Conservation (phyloP, 2,329 filamentous ascomycete species). For the Phaeomoniella chlamydospora region DNA sequence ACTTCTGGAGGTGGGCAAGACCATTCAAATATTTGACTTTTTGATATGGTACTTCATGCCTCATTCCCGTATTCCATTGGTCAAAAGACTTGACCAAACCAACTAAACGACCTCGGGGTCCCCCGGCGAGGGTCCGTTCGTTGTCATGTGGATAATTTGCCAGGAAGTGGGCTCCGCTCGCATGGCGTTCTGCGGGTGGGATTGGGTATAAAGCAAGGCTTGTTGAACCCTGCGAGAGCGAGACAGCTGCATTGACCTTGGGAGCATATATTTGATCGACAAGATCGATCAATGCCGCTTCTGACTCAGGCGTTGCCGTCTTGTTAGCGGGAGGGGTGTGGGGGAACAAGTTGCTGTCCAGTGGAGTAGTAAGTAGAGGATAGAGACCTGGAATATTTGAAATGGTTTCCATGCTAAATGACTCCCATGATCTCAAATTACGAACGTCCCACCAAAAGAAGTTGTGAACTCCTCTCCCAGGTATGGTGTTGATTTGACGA, state of each 20-base stretch:
- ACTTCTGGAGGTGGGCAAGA: constrained; percentile 71
- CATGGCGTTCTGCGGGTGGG: constrained; percentile 14
- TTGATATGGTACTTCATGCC: constrained; percentile 68
- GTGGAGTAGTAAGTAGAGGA: constrained; percentile 55
- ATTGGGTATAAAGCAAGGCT: constrained; percentile 31
- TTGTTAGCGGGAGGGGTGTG: constrained; percentile 30
- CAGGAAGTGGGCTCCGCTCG: constrained; percentile 27
- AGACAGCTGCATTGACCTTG: constrained; percentile 74
- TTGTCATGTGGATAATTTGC: constrained; percentile 38
- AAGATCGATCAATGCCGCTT: constrained; percentile 59
- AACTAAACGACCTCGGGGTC: constrained; percentile 50
- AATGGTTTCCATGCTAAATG: constrained; percentile 62
- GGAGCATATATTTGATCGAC: constrained; percentile 67
- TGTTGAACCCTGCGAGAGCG: constrained; percentile 56
- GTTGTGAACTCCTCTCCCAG: constrained; percentile 52
- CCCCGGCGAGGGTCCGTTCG: constrained; percentile 31
- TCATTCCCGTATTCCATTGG: constrained; percentile 91
- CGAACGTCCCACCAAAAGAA: constrained; percentile 96
- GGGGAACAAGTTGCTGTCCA: constrained; percentile 48
- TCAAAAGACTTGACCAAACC: constrained; percentile 86
- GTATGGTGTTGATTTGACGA: constrained; percentile 57
- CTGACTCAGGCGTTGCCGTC: constrained; percentile 61
- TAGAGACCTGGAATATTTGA: constrained; percentile 58
- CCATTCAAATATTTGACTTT: constrained; percentile 81
- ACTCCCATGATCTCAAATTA: constrained; percentile 69